These are phyloP conservation scores for Rusavskia elegans DNA, from an alignment of 495 filamentous ascomycete species.

Conservation along the genomic window DNA sequence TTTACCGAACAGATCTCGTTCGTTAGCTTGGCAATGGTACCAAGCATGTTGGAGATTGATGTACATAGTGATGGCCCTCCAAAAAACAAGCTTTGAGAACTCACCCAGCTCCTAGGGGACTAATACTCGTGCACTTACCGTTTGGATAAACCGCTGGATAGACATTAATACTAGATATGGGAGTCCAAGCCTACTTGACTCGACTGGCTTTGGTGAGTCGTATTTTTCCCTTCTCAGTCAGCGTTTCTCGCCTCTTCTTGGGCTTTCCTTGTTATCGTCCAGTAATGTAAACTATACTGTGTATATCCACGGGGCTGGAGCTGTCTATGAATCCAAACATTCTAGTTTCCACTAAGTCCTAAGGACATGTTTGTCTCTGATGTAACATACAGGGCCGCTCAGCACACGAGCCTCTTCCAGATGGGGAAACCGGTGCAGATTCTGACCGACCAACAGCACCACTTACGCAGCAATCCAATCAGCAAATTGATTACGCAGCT, in stretches of 20 bases:
- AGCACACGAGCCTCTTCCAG: constrained; percentile 45
- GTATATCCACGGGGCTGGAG: no score
- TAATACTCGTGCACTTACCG: neutral
- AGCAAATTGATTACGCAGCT: constrained; percentile 28
- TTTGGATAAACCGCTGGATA: neutral
- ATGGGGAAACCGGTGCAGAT: constrained; percentile 8
- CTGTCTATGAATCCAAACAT: no score
- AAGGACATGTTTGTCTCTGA: no score
- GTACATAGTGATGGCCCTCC: neutral
- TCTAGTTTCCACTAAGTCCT: no score
- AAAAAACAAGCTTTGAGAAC: no score
- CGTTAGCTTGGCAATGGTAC: no score
- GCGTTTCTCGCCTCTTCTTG: no score
- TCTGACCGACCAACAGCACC: constrained; percentile 8
- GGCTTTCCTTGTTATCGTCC: no score
- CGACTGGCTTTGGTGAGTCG: constrained; percentile 36
- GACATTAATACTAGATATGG: constrained; percentile 19
- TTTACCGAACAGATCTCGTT: no score
- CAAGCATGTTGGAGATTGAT: neutral
- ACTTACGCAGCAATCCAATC: constrained; percentile 13
- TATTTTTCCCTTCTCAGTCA: neutral
- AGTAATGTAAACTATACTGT: no score
- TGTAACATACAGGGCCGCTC: constrained; percentile 37
- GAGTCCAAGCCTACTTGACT: constrained; percentile 33
- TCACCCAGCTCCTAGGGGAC: no score